phyloP scores from a whole-genome alignment of 805 yeast genomes.

The Priceomyces fermenticarens region DNA sequence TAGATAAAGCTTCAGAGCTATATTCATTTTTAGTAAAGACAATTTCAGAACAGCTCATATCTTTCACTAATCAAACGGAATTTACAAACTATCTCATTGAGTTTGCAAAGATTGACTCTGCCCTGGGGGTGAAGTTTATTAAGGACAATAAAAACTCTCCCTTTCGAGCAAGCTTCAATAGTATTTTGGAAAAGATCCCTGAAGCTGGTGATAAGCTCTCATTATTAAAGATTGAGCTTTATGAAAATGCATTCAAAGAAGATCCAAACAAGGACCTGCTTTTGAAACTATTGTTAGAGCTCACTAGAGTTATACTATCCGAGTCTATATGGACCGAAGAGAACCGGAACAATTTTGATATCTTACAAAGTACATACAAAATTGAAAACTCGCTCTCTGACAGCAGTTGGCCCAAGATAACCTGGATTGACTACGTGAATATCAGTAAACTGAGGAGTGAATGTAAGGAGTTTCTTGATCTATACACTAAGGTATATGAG shows the following conservation, averaged over 20 bases:
- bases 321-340: slow-evolving; percentile 12
- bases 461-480: slow-evolving; percentile 21
- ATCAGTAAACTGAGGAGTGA: slow-evolving; percentile 24
- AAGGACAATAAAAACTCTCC: slow-evolving; percentile 23
- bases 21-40: no score
- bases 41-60: no score
- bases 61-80: slow-evolving; percentile 16
- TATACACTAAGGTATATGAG: slow-evolving; percentile 35
- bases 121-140: slow-evolving; percentile 28
- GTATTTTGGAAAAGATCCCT: slow-evolving; percentile 29
- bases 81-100: slow-evolving; percentile 32
- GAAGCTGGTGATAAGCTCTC: slow-evolving; percentile 20
- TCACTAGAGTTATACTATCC: slow-evolving; percentile 16
- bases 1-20: no score
- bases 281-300: slow-evolving; percentile 26
- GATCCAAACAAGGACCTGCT: slow-evolving; percentile 8
- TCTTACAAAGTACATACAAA: slow-evolving; percentile 24
- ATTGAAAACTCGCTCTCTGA: slow-evolving; percentile 27
- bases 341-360: slow-evolving; percentile 19
- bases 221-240: slow-evolving; percentile 30
- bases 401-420: slow-evolving; percentile 33
- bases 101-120: slow-evolving; percentile 26
- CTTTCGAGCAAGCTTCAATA: slow-evolving; percentile 24
- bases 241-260: slow-evolving; percentile 28
- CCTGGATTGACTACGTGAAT: slow-evolving; percentile 36